phyloP scores from a whole-genome alignment of 176 grass and related monocot genomes.

The Eleusine coracana region DNA sequence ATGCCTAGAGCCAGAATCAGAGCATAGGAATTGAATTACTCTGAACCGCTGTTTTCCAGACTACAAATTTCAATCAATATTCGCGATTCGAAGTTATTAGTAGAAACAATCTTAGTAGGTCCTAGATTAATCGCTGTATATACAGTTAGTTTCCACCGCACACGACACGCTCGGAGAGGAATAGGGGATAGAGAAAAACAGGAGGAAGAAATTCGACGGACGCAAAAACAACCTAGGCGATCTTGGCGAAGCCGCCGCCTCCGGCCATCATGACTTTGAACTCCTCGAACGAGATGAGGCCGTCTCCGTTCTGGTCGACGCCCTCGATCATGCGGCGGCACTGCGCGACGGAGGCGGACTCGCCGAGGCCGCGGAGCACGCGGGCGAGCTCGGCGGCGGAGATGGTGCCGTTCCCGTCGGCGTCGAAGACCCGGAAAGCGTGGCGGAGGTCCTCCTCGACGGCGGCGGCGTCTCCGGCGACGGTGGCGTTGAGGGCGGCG shows the following conservation, averaged over 20 bases:
- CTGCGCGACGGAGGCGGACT: constrained; percentile 72
- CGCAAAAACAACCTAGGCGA: not conserved
- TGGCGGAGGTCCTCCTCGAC: constrained; percentile 81
- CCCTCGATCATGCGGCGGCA: constrained; percentile 92
- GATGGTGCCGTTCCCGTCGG: constrained; percentile 81
- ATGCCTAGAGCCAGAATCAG: not conserved
- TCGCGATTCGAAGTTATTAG: constrained; percentile 19
- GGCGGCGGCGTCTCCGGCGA: constrained; percentile 35
- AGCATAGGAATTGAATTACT: not conserved
- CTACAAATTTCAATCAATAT: not conserved
- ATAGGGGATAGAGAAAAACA: not conserved
- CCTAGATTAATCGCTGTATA: constrained; percentile 25
- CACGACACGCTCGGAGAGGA: not conserved
- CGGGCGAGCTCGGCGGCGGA: constrained; percentile 79
- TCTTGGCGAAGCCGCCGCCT: constrained; percentile 46
- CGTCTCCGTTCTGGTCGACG: constrained; percentile 84
- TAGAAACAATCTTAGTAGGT: constrained; percentile 23
- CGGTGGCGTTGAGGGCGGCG: constrained; percentile 58
- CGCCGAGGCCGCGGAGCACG: constrained; percentile 74
- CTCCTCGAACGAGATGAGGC: constrained; percentile 84
- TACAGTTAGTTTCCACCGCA: constrained; percentile 39
- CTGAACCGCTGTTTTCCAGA: constrained; percentile 19
- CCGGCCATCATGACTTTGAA: constrained; percentile 93
- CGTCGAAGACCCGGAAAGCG: constrained; percentile 85
- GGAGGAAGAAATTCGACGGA: not conserved